phyloP scores from a whole-genome alignment of 495 filamentous ascomycete genomes.

The Xylaria acuta region DNA sequence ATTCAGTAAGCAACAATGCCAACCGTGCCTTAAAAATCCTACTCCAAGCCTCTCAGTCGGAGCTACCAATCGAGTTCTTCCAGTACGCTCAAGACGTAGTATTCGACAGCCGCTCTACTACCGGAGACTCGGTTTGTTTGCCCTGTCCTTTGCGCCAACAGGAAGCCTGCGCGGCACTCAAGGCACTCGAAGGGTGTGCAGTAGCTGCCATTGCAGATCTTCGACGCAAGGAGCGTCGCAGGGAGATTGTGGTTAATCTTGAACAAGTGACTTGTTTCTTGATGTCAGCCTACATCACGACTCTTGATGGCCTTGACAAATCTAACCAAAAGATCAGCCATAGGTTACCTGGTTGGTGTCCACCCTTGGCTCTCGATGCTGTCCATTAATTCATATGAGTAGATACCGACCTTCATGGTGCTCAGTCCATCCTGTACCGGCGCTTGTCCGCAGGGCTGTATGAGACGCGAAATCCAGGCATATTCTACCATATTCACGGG shows the following conservation, averaged over 20 bases:
- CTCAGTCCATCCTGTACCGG: constrained; percentile 75
- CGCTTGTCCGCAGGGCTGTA: constrained; percentile 79
- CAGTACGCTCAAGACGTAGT: constrained; percentile 34
- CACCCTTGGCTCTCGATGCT: constrained; percentile 3
- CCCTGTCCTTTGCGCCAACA: constrained; percentile 76
- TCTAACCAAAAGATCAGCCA: constrained; percentile 63
- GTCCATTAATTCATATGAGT: constrained; percentile 9
- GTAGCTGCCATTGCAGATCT: constrained; percentile 69
- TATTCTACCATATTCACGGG: constrained; percentile 81
- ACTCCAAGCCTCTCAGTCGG: constrained; percentile 30
- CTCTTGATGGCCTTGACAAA: constrained; percentile 73
- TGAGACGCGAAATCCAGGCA: constrained; percentile 65
- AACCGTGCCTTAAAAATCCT: constrained; percentile 39
- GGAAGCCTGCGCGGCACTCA: constrained; percentile 70
- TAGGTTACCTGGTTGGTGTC: constrained; percentile 64
- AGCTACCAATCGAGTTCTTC: constrained; percentile 44
- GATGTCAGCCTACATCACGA: constrained; percentile 75
- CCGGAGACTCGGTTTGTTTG: constrained; percentile 49
- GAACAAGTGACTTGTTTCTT: constrained; percentile 71
- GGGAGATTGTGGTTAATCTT: constrained; percentile 63
- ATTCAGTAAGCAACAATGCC: constrained; percentile 39
- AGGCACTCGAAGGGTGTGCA: constrained; percentile 72
- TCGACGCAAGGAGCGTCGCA: constrained; percentile 40
- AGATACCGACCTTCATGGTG: constrained; percentile 75
- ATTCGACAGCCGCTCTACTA: constrained; percentile 39